Base-by-base conservation (phyloP, 73 alveolate genomes). In the Urostyla sp. region DNA sequence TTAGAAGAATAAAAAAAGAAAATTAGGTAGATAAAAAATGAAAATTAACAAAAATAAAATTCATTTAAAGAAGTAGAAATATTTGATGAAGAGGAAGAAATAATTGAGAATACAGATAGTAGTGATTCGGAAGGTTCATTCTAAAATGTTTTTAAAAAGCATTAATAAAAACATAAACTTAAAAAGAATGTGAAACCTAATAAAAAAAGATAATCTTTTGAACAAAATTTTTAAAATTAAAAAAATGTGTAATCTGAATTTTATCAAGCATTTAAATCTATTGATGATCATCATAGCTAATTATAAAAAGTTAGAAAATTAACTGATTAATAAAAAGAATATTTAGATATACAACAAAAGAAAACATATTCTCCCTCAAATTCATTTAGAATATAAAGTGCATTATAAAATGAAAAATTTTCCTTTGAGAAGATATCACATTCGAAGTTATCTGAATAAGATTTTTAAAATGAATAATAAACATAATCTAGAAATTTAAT, bases 121-220 rank as follows among this genome's bases (percentile, higher is more conserved):
- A 49, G 72, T 48, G 83, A 69, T 24, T 53, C 67, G 1, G 67
- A 69, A 13, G 83, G 49, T 46, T 36, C 60, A 7, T 38, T 32
- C 7, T 6, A 69, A 27, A 69, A 46, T 10, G 28, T 20, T 61
- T 44, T 38, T 40, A 63, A 26, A 21, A 63, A 40, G 26, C 10
- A 20, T 37, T 43, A 63, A 44, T 40, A 10, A 11, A 10, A 11
- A 40, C 31, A 18, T 5, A 43, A 57, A 20, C 10, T 37, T 7
- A 63, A 23, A 18, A 40, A 40, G 51, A 15, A 15, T 10, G 10
- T 20, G n/a, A 63, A 63, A 26, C 4, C 35, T 24, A 6, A 27
- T 16, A 31, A 28, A 28, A 15, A 63, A 63, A n/a, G n/a, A n/a
- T n/a, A n/a, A n/a, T n/a, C n/a, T n/a, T n/a, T n/a, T n/a, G n/a